These are phyloP conservation scores for Aaosphaeria pasadenensis DNA, from an alignment of 2,329 filamentous ascomycete genomes.

Conservation along the genomic window DNA sequence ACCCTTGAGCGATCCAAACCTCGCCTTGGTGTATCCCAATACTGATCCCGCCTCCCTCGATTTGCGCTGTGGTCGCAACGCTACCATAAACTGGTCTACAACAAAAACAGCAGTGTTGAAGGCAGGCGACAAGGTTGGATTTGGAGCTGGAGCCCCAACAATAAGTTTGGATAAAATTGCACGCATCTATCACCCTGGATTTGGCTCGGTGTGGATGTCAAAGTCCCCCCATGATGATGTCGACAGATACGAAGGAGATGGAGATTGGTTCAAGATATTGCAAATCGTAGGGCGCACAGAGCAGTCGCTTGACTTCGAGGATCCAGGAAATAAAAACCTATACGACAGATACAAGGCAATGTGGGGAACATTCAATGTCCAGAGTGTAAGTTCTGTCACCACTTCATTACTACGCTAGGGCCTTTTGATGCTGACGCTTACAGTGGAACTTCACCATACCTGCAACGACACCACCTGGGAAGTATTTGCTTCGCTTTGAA, in stretches of 20 bases:
- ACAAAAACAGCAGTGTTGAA: constrained; percentile 4
- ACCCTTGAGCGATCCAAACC: background rate
- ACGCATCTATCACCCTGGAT: constrained; percentile 2
- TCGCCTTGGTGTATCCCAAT: constrained; percentile 4
- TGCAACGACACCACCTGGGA: background rate
- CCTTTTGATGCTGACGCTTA: background rate
- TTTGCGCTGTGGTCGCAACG: constrained; percentile 10
- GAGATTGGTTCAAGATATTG: constrained; percentile 1
- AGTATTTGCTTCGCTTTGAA: constrained; percentile 1
- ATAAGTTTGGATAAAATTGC: background rate
- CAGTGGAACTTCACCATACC: constrained; percentile 1
- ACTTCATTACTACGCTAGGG: too few relatives aligned
- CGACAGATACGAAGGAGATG: constrained; percentile 2
- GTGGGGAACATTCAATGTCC: background rate
- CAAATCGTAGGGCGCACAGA: background rate
- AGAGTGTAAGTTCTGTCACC: background rate
- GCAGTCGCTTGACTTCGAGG: background rate
- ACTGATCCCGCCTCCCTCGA: constrained; percentile 4
- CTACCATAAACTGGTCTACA: constrained; percentile 2
- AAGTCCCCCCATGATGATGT: background rate
- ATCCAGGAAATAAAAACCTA: background rate
- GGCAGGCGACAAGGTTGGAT: constrained; percentile 8
- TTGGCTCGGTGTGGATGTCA: constrained; percentile 1
- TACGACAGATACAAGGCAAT: background rate
- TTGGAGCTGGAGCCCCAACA: background rate